These are phyloP conservation scores for Podospora appendiculata DNA, from an alignment of 495 filamentous ascomycete genomes.

Conservation along the genomic window DNA sequence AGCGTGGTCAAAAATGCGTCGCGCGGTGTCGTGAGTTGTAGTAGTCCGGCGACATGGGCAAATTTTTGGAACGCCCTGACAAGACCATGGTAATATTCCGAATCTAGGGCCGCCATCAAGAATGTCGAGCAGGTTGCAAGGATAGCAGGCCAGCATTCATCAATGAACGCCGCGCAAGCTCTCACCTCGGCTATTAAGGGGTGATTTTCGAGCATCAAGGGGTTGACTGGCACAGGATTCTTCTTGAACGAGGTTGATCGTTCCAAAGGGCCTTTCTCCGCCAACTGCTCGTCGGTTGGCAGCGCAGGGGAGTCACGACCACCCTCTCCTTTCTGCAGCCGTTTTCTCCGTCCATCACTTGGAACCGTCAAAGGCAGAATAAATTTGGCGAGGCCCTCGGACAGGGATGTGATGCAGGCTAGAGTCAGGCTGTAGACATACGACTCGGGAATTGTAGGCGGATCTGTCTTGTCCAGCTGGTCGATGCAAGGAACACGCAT, in stretches of 20 bases:
- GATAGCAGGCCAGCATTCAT: conserved; percentile 91
- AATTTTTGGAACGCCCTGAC: conserved; percentile 95
- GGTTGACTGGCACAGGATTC: conserved; percentile 69
- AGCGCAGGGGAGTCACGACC: conserved; percentile 37
- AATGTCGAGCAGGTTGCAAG: conserved; percentile 93
- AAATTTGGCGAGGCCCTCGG: conserved; percentile 87
- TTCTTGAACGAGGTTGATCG: conserved; percentile 43
- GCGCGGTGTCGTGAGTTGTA: conserved; percentile 74
- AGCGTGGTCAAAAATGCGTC: conserved; percentile 94
- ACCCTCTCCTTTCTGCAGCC: conserved; percentile 30
- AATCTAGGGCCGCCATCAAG: conserved; percentile 80
- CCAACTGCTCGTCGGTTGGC: conserved; percentile 22
- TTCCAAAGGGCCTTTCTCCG: conserved; percentile 35
- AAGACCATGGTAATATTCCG: conserved; percentile 88
- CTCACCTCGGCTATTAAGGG: conserved; percentile 61
- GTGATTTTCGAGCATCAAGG: conserved; percentile 63
- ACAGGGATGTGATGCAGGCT: conserved; percentile 78
- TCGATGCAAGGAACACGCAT: conserved; percentile 86
- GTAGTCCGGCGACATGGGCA: conserved; percentile 85
- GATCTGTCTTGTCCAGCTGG: conserved; percentile 84
- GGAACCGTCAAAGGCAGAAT: conserved; percentile 83
- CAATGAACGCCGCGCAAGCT: conserved; percentile 72
- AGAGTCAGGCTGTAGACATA: conserved; percentile 89
- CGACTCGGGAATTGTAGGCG: conserved; percentile 77
- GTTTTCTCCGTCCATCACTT: conserved; percentile 48